Base-by-base conservation (phyloP, 306 rosid genomes). In the Phaseolus lunatus region DNA sequence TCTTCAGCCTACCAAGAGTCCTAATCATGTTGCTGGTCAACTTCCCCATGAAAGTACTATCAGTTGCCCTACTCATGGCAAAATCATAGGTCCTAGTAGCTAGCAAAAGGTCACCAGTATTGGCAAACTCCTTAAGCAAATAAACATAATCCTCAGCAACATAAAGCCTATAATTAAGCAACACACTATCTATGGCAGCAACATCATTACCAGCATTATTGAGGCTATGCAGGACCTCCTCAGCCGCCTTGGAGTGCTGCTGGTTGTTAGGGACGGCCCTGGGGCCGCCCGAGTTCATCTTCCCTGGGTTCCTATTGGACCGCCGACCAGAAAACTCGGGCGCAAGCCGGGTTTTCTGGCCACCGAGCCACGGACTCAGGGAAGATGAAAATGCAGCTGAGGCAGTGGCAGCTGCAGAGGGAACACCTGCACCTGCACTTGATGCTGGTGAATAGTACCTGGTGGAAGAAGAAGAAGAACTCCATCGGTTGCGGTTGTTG, bases 1-100 rank as follows among this genome's bases (percentile, higher is more conserved):
- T 88, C 47, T 91, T 94, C n/a, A 92, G 59, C 92, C 89, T 89
- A 23, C 98, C 98, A 78, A 95, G 96, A 3, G 92, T 88, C 65
- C 98, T 90, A 73, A 95, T 95, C 91, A 90, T 92, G 3, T 96
- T 81, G 67, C 96, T 90, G 2, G 96, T 91, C 41, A 95, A 49
- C 78, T 90, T 92, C 48, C 98, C 98, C 39, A 78, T 90, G 19
- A 84, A 88, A 70, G 82, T 82, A 75, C 68, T 86, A 74, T 85
- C 88, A 35, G 79, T 74, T 79, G 84, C 90, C 78, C 86, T 87
- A 69, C 72, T 77, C 44, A 92, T 81, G 3, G 94, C 89, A 62
- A 95, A 95, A 56, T 92, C 93, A 77, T 85, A 92, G 43, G 92
- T 89, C 82, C 53, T 68, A 73, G 75, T 66, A 0, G 89, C 93